Evolutionary conservation across 2,329 filamentous ascomycete genomes (phyloP).

Genomic region (Epichloe hybrida): DNA sequence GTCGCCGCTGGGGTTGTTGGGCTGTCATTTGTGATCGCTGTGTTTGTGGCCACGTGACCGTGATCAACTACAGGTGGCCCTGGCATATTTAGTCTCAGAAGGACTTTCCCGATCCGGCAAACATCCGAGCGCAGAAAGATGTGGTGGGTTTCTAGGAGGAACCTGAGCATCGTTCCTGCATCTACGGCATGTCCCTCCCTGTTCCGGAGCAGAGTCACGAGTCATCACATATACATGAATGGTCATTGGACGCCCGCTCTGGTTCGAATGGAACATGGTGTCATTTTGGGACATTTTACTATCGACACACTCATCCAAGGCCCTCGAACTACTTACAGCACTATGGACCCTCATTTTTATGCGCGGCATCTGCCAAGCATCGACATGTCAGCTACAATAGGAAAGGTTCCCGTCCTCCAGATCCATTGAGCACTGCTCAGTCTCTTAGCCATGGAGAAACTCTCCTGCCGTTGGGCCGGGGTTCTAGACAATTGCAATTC

Average conservation of each 20-base stretch:
- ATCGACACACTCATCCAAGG: constrained; percentile 2
- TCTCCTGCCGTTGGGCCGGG: not conserved
- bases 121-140: not conserved
- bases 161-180: not conserved
- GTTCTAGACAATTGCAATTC: not conserved
- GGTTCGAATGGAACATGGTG: not conserved
- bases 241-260: not conserved
- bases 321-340: not conserved
- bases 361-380: not conserved
- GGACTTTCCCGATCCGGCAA: not conserved
- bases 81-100: not conserved
- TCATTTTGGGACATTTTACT: not conserved
- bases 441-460: not conserved
- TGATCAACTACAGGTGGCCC: not conserved
- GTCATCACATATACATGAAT: not conserved
- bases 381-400: not conserved
- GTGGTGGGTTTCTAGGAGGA: not conserved
- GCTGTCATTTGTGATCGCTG: too few species aligned
- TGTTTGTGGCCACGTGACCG: not conserved
- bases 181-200: not conserved
- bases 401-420: not conserved
- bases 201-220: not conserved
- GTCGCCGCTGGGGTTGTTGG: not conserved
- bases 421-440: not conserved
- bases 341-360: not conserved